These are phyloP conservation scores for Fusarium chaquense DNA, from an alignment of 2,329 filamentous ascomycete genomes.

Conservation along the genomic window DNA sequence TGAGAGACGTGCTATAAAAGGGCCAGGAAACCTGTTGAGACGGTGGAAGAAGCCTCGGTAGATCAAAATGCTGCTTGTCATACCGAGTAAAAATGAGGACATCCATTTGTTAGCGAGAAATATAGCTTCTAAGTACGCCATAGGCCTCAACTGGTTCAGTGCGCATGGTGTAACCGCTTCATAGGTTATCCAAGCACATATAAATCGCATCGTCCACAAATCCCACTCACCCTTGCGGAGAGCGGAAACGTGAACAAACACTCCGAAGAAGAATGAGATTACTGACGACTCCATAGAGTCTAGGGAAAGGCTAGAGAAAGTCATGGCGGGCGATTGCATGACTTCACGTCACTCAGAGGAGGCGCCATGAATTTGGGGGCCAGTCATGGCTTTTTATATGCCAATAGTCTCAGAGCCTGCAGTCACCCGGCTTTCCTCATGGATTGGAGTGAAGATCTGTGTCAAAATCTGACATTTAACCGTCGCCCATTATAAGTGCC, in stretches of 20 bases:
- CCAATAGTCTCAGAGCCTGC: too few species aligned
- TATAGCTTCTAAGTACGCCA: not conserved
- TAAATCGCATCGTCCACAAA: not conserved
- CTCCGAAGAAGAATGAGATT: not conserved
- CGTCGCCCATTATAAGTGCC: not conserved
- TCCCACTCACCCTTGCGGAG: constrained; percentile 34
- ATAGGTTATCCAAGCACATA: not conserved
- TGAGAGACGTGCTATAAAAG: constrained; percentile 24
- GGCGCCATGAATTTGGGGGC: not conserved
- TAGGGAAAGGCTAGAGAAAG: not conserved
- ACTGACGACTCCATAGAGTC: not conserved
- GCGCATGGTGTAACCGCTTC: not conserved
- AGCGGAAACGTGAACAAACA: not conserved
- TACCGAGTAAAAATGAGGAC: not conserved
- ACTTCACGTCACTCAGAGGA: not conserved
- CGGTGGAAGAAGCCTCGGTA: constrained; percentile 34
- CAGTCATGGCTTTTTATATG: not conserved
- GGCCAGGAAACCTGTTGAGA: constrained; percentile 24
- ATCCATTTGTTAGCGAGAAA: not conserved
- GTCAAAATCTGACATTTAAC: not conserved
- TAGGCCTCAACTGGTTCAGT: not conserved
- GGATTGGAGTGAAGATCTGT: not conserved
- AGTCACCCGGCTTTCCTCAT: not conserved
- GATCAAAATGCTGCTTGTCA: constrained; percentile 4
- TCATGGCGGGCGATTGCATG: not conserved